Base-by-base conservation (phyloP, 2,329 filamentous ascomycete genomes). In the Dichotomopilus funicola region DNA sequence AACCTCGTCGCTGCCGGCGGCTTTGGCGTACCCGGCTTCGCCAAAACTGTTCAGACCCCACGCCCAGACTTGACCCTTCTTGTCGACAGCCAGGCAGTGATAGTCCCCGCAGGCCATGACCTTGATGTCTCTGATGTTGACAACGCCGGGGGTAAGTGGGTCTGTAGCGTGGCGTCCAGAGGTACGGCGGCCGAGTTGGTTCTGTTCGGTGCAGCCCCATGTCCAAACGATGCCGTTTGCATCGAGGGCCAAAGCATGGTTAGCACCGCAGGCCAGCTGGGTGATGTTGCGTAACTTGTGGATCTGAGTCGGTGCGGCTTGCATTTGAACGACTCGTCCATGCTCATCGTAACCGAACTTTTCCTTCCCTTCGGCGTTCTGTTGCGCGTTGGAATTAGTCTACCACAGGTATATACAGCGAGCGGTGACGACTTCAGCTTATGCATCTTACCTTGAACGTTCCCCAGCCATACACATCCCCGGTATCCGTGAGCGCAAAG, bases 31-130 rank as follows among this genome's bases (percentile, higher is more conserved):
- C 35, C 46, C 46, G 35, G 46, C 46, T 11, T 49, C n/a, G 11
- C 46, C 46, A 19, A 49, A 49, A 8, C 46, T 49, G 13, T 49
- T 49, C 6, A 49, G n/a, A 5, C 46, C 46, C 46, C 46, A 49
- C n/a, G 46, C 46, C 46, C 46, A 49, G 8, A 49, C 46, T 5
- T 38, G 46, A 19, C 9, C 35, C 35, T 49, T 49, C 46, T 38
- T 38, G 46, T 49, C 46, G 11, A 49, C 35, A 9, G 46, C 46
- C 3, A 49, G 7, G 19, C 13, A 49, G 46, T 49, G 46, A 31
- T 49, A 49, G 10, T 49, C 46, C 2, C 46, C 46, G 35, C 35
- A 49, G 35, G 46, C 46, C 13, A 49, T 31, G 9, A 38, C 9
- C 46, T 49, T 49, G 35, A 49, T 19, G 46, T 49, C 46, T 6